Base-by-base conservation (phyloP, 2,329 filamentous ascomycete genomes). In the Neonectria coccinea region DNA sequence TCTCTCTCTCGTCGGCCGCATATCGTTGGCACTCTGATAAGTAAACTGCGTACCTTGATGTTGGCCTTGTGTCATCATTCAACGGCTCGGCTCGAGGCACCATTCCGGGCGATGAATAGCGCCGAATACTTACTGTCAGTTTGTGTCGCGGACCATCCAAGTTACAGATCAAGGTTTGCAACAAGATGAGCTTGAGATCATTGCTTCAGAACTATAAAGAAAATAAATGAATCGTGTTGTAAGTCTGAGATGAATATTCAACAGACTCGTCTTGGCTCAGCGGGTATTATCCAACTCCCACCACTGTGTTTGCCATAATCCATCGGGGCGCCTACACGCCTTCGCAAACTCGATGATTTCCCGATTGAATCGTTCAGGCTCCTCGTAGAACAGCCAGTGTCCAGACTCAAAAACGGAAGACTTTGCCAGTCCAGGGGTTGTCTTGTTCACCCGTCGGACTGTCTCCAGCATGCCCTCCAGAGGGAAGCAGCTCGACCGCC, bases 331-430 rank as follows among this genome's bases (percentile, higher is more conserved):
- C 39, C 61, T 69, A 20, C 70, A 73, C 18, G 48, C 54, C 31
- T 59, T 55, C 14, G 66, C 56, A 61, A 74, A 74, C 16, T 74
- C 68, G 10, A 52, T 31, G 31, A 74, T 66, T 53, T 74, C 72
- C 41, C 50, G 59, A 42, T 74, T 73, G 56, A 74, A 74, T 50
- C 64, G 66, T 50, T 69, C 70, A 5, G 72, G 65, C 36, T 74
- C 72, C 52, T 74, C 72, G 22, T 73, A 74, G 47, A 74, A 74
- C 4, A 74, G 44, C 72, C 72, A 74, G 52, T 74, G 72, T 11
- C 72, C 72, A 20, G 70, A 71, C 9, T 72, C 68, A 41, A 72
- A 74, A 9, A 74, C 56, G 5, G 68, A 72, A 27, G 64, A 65
- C 42, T 47, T 70, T 29, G 68, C 69, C 22, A 74, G 59, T 9